Base-by-base conservation (phyloP, 2,329 filamentous ascomycete species). In the Apiospora rasikravindrae region DNA sequence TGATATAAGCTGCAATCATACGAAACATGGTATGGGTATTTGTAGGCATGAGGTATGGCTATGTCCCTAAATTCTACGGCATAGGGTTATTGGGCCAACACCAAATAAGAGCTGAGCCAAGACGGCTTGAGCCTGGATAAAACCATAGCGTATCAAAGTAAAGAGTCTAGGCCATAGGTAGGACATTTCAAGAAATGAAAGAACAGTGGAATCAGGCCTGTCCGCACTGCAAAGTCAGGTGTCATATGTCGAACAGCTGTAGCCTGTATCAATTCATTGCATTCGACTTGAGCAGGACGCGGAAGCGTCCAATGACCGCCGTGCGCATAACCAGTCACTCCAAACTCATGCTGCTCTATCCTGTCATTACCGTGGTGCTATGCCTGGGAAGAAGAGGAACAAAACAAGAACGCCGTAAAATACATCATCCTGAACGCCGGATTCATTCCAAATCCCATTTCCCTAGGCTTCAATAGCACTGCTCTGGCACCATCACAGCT, bases 281-380 rank as follows among this genome's bases (percentile, higher is more conserved):
- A 40, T 64, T 64, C 40, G 57, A 64, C 29, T 64, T 4, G 57
- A 40, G 8, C 57, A 40, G 14, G 33, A 13, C 10, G 8, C n/a
- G 33, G 19, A n/a, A 40, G 53, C 10, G 57, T 24, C 33, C 33
- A 24, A 14, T 40, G 22, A 33, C 57, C 33, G 57, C 19, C 8
- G n/a, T 64, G 7, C 57, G 40, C 19, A 40, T 64, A 64, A 22
- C 19, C 22, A 24, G 33, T 64, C 57, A n/a, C 29, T 40, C 57
- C 10, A 40, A 64, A 64, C 29, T 64, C 22, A 64, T 64, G 57
- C 33, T 64, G 57, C 57, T 64, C 57, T 64, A 64, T 64, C 57
- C 57, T 64, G 57, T 64, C 57, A 64, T 64, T 64, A 64, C 57
- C 33, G 29, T 19, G 33, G 57, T 40, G 57, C 57, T 40, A 64